A percentile compares a stretch with the other conserved stretches of the same genome.
These are phyloP conservation scores for Pseudopyricularia javanii DNA, from an alignment of 2,329 filamentous ascomycete species.

Conservation along the genomic window DNA sequence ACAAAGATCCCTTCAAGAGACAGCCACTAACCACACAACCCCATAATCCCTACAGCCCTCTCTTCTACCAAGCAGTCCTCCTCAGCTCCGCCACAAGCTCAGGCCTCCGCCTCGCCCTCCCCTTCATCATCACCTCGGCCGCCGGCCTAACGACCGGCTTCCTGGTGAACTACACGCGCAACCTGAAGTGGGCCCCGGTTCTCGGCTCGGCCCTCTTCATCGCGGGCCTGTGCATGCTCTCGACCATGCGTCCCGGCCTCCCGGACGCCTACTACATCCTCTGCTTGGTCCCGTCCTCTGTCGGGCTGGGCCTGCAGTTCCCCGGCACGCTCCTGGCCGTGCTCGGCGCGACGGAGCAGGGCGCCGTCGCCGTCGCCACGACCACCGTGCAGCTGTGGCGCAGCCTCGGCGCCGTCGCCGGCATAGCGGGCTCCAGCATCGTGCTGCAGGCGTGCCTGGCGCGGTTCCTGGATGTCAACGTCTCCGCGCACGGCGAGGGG, in stretches of 20 bases:
- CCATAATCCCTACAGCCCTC: constrained; percentile 32
- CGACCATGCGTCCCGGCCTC: constrained; percentile 30
- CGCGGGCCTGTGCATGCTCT: constrained; percentile 36
- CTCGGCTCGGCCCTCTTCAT: constrained; percentile 35
- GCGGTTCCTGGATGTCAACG: constrained; percentile 42
- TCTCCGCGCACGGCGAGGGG: constrained; percentile 30
- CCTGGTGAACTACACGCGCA: constrained; percentile 45
- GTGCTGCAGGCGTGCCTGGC: constrained; percentile 61
- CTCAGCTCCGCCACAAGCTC: constrained; percentile 57
- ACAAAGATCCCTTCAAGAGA: not conserved
- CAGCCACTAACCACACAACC: not conserved
- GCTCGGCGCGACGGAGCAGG: constrained; percentile 44
- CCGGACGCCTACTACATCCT: constrained; percentile 40
- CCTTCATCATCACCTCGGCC: constrained; percentile 41
- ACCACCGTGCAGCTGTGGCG: constrained; percentile 62
- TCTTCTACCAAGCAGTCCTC: constrained; percentile 68
- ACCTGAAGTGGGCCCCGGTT: constrained; percentile 46
- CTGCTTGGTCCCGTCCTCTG: constrained; percentile 40
- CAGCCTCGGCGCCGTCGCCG: constrained; percentile 57
- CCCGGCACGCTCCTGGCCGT: constrained; percentile 52
- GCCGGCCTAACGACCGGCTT: constrained; percentile 48
- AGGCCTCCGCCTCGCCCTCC: constrained; percentile 58
- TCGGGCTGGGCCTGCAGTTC: constrained; percentile 53
- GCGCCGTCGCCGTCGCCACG: constrained; percentile 56
- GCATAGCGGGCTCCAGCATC: constrained; percentile 59